Evolutionary conservation across 176 grass and related monocot species (phyloP).

Genomic region (Oryza longistaminata): DNA sequence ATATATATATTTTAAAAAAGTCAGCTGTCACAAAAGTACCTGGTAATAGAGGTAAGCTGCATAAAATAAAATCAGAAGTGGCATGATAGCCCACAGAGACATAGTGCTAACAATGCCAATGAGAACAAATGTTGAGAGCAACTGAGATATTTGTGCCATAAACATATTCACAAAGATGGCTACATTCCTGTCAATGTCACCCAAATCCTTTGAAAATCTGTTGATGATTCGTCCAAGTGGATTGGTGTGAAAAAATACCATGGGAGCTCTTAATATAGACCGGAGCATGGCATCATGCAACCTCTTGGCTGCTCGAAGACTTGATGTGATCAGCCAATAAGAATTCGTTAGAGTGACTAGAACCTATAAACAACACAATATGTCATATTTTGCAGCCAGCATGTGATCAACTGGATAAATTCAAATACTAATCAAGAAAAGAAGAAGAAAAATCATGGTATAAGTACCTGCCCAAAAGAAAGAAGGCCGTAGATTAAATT

Average conservation of each 20-base stretch:
- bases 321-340: constrained; percentile 88
- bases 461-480: constrained; percentile 86
- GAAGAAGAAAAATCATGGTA: neutral
- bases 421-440: neutral
- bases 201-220: constrained; percentile 95
- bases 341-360: constrained; percentile 79
- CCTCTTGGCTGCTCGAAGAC: constrained; percentile 76
- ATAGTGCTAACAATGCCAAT: constrained; percentile 95
- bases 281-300: constrained; percentile 92
- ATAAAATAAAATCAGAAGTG: constrained; percentile 95
- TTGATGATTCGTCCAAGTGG: constrained; percentile 99
- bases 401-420: constrained; percentile 4
- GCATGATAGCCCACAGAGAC: constrained; percentile 98
- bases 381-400: constrained; percentile 7
- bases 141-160: constrained; percentile 88
- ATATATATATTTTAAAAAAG: neutral
- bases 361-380: constrained; percentile 58
- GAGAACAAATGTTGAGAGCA: constrained; percentile 95
- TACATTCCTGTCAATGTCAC: constrained; percentile 86
- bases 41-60: constrained; percentile 96
- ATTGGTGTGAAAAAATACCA: constrained; percentile 99
- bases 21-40: constrained; percentile 52
- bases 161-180: constrained; percentile 94
- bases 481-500: constrained; percentile 87
- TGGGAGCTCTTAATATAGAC: constrained; percentile 97